Base-by-base conservation (phyloP, 2,329 filamentous ascomycete genomes). In the Mycosphaerella sp. region DNA sequence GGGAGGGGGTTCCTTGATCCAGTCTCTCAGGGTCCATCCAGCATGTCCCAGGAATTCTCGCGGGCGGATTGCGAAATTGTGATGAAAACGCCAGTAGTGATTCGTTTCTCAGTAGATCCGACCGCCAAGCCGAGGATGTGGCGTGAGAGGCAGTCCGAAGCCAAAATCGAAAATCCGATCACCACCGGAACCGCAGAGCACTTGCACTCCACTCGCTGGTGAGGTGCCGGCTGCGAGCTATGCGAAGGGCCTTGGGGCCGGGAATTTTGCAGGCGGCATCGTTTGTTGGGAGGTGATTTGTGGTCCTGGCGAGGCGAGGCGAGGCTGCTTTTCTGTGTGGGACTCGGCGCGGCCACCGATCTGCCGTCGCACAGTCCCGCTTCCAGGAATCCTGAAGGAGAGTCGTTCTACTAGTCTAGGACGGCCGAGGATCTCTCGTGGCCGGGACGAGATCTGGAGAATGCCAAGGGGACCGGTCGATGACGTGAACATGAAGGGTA, bases 391-490 rank as follows among this genome's bases (percentile, higher is more conserved):
- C 8, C 27, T 27, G 27, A 34, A 27, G 21, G n/a, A n/a, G n/a
- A n/a, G n/a, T n/a, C n/a, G n/a, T n/a, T n/a, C n/a, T n/a, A 44
- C 5, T 6, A 25, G 21, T 25, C 21, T 25, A 25, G 21, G 16
- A n/a, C n/a, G n/a, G 10, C 17, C 28, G 37, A 32, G 21, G 32
- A 37, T 10, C 32, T 27, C 43, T n/a, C 14, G 17, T 21, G 28
- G 25, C 25, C 16, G 25, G 12, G 25, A 25, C 14, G 25, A 14
- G 41, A 25, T 25, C 41, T 21, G 39, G 39, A 41, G 17, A 21
- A 21, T 16, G 51, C 51, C 51, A 49, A 53, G 50, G 14, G 27
- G 52, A 30, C 35, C 17, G 51, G 48, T 54, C 51, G 52, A 46
- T 51, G 49, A 46, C 48, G 57, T 46, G 18, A 48, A 28, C 18